Base-by-base conservation (phyloP, 257 asterid species). In the Plantago elongata region DNA sequence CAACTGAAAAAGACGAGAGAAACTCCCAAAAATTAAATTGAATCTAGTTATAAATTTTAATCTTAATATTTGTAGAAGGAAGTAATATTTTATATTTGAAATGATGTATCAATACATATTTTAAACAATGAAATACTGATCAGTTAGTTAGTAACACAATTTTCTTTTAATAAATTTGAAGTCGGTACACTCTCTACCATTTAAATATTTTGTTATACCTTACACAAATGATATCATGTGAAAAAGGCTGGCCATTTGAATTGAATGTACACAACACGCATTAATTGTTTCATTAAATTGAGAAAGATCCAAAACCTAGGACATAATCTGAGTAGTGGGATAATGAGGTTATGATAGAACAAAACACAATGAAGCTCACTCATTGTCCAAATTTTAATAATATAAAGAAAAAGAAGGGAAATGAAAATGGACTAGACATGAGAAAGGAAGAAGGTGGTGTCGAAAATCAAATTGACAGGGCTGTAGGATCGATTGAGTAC, bases 401-500 rank as follows among this genome's bases (percentile, higher is more conserved):
- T 34, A 34, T 34, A 34, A 34, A 34, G 5, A 34, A 34, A 34
- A 7, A 66, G 27, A 40, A 38, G 45, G 10, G 27, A 60, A 45
- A 43, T 61, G 67, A 61, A 69, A 30, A 70, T 74, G 50, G 82
- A 67, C 81, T 60, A 64, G 69, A 76, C 77, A 81, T 30, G 63
- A 52, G 44, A 34, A 34, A 4, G 4, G 8, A 34, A 34, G 8
- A 4, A 34, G 4, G 8, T 74, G 60, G 69, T 77, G 57, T 54
- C 57, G 13, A 73, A 81, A 82, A 81, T 84, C 84, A 83, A 82
- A 84, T 74, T n/a, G n/a, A n/a, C n/a, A n/a, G 15, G 45, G 38
- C 45, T 7, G 65, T 13, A 38, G 52, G 67, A 37, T 68, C 67
- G 54, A 54, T 63, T 27, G 56, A 69, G 58, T 50, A 79, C 84